Percentiles rank a stretch among this genome's conserved stretches.
These are phyloP conservation scores for Alternaria viburni DNA, from an alignment of 2,329 filamentous ascomycete species.

Conservation along the genomic window DNA sequence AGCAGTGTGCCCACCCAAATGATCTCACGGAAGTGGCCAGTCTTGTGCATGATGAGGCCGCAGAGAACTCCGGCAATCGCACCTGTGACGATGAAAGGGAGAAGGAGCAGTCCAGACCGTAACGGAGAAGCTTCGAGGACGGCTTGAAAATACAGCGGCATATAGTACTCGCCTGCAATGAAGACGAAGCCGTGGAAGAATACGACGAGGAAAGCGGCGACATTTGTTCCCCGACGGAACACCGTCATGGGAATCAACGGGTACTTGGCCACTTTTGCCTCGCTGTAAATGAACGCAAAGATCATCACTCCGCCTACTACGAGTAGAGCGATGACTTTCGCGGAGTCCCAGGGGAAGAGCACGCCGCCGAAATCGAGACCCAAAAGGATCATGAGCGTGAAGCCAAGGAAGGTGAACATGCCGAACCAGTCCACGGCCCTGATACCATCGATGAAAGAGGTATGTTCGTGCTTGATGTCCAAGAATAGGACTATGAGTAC, in stretches of 20 bases:
- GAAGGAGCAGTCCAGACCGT: conserved; percentile 65
- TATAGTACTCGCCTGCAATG: conserved; percentile 69
- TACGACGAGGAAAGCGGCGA: conserved; percentile 61
- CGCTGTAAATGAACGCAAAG: conserved; percentile 64
- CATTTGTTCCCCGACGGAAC: conserved; percentile 62
- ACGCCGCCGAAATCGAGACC: conserved; percentile 62
- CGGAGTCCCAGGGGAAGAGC: conserved; percentile 60
- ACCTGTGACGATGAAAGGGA: conserved; percentile 62
- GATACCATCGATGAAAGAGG: conserved; percentile 55
- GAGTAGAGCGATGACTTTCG: conserved; percentile 62
- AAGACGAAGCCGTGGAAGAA: conserved; percentile 57
- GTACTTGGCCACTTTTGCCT: conserved; percentile 67
- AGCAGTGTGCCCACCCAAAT: conserved; percentile 45
- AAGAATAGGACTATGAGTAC: conserved; percentile 59
- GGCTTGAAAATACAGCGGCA: conserved; percentile 76
- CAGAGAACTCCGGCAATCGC: conserved; percentile 54
- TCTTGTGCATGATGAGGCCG: conserved; percentile 57
- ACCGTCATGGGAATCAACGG: conserved; percentile 73
- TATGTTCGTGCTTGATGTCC: conserved; percentile 62
- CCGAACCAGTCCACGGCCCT: conserved; percentile 63
- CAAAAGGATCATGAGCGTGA: conserved; percentile 60
- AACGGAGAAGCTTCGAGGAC: conserved; percentile 67
- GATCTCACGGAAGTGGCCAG: conserved; percentile 50
- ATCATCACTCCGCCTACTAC: conserved; percentile 58
- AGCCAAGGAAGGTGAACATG: conserved; percentile 57